Evolutionary conservation across 176 grass and related monocot species (phyloP), one percentile per base, ranked within the genome.

Genomic region (Musa acuminata): DNA sequence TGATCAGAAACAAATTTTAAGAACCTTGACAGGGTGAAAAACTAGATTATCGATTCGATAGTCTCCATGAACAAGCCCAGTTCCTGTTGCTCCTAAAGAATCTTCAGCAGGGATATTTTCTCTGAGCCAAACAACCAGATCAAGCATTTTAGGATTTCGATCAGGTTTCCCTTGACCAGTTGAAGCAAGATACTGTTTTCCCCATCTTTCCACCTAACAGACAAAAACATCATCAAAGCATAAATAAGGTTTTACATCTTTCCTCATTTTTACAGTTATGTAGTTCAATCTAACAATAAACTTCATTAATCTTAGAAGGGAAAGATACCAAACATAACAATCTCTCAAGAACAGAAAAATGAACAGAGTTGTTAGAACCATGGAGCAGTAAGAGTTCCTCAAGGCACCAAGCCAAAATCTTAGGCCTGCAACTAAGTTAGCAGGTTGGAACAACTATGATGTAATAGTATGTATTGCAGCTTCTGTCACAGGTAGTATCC

Each of bases 31-130:
- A 71, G 90, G 95, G 67, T 98, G 95, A 49, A 98, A 98, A 82
- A 98, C 72, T 27, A 98, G 84, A 83, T 98, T 98, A 85, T 91
- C 94, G 64, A 93, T 51, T 43, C 90, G 83, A 74, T 84, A 98
- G 78, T 98, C 94, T 73, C 94, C 94, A 78, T 98, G 94, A 77
- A 98, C 94, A 72, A 98, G 80, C 49, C 90, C 90, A 22, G 86
- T 93, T 79, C 82, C 82, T 21, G 77, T 72, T 78, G 69, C 75
- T 55, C 67, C 51, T 0, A 50, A 91, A 59, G 88, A 87, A 86
- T 98, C 94, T 83, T 93, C 84, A 78, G 62, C 17, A 1, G 94
- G 90, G 63, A 91, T 69, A 85, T 91, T 75, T 76, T 93, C 72
- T 83, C 90, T 91, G 67, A 98, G 72, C 90, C 95, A 98, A 77